Conservation (phyloP, 257 asterid species). For the Solanum clarkiae region DNA sequence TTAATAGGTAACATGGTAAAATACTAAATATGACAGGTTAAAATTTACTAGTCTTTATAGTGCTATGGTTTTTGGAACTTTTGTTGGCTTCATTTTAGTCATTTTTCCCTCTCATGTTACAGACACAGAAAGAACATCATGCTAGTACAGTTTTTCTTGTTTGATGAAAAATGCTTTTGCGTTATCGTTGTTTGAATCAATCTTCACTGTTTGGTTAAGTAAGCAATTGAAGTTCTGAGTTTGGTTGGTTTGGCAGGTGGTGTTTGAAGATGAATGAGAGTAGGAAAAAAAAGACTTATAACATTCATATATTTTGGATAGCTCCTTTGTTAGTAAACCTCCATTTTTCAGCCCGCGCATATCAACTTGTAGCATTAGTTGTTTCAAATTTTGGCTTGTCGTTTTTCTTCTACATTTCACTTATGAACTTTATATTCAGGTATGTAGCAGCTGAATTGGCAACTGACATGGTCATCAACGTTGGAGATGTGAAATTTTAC, state of each 20-base stretch:
- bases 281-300: background rate
- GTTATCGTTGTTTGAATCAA: background rate
- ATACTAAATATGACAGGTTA: background rate
- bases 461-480: conserved; percentile 23
- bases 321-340: background rate
- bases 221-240: background rate
- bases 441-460: conserved; percentile 38
- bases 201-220: background rate
- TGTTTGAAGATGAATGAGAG: background rate
- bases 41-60: background rate
- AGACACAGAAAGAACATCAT: background rate
- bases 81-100: background rate
- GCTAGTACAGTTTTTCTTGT: background rate
- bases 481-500: conserved; percentile 34
- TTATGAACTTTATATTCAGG: conserved; percentile 18
- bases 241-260: background rate
- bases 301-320: background rate
- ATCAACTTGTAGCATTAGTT: background rate
- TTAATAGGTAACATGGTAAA: background rate
- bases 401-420: background rate
- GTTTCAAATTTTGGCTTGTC: background rate
- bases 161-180: background rate
- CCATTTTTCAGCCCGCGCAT: background rate
- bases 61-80: background rate
- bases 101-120: background rate